A percentile compares a stretch with the other conserved stretches of the same genome.
Evolutionary conservation across 768 basidiomycete genomes (phyloP).

Genomic region (Boletus edulis): DNA sequence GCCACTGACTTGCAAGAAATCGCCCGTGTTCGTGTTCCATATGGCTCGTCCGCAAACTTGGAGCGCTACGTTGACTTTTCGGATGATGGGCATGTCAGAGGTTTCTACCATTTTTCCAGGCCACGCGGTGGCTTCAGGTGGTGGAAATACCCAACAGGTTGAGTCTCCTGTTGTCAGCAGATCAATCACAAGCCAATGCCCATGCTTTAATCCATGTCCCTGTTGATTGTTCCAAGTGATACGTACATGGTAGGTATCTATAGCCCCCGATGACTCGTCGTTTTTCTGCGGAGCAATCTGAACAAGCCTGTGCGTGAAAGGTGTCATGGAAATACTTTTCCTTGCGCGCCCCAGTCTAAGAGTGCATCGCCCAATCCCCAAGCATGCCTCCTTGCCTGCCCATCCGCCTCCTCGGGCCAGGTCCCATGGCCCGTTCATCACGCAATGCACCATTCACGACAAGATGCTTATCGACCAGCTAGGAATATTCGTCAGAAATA

Average conservation of each 20-base stretch:
- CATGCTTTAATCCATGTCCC: not conserved
- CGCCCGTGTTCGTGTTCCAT: too few species aligned
- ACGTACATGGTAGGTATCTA: not conserved
- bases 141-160: too few species aligned
- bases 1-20: too few species aligned
- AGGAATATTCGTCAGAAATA: conserved; percentile 3
- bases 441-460: conserved; percentile 54
- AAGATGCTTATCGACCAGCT: conserved; percentile 80
- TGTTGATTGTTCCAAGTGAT: not conserved
- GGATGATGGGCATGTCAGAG: too few species aligned
- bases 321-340: not conserved
- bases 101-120: too few species aligned
- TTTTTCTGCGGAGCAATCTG: not conserved
- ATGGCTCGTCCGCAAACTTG: too few species aligned
- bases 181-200: too few species aligned
- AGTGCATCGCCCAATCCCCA: conserved; percentile 59
- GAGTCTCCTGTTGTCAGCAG: too few species aligned
- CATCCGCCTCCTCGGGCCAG: conserved; percentile 47
- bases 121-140: too few species aligned
- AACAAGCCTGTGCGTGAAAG: not conserved
- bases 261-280: not conserved
- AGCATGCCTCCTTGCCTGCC: conserved; percentile 45
- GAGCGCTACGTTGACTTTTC: too few species aligned
- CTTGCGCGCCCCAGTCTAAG: conserved; percentile 12
- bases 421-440: conserved; percentile 48